Conservation (phyloP, 2,329 filamentous ascomycete genomes). For the Epicoccum sorghinum region DNA sequence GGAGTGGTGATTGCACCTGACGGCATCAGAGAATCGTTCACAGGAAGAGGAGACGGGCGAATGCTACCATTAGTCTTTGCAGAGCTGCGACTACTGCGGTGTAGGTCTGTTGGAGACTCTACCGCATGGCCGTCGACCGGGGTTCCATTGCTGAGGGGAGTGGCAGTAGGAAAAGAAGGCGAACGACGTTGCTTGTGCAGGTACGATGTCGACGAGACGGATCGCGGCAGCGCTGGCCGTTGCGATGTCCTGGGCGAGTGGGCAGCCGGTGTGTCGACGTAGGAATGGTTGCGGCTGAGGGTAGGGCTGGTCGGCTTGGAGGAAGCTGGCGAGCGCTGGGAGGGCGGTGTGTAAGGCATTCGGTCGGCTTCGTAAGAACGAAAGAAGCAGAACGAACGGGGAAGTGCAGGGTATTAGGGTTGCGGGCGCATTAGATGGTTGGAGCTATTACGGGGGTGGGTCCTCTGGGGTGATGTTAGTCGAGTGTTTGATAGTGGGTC, state of each 20-base stretch:
- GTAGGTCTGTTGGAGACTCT: slow-evolving; percentile 27
- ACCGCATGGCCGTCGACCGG: slow-evolving; percentile 25
- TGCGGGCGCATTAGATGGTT: slow-evolving; percentile 51
- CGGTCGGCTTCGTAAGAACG: slow-evolving; percentile 49
- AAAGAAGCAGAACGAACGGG: slow-evolving; percentile 41
- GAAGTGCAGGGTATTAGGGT: slow-evolving; percentile 42
- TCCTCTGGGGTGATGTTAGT: slow-evolving; percentile 22
- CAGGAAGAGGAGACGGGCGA: slow-evolving; percentile 82
- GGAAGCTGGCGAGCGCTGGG: slow-evolving; percentile 65
- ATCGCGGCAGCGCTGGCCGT: slow-evolving; percentile 60
- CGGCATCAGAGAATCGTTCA: slow-evolving; percentile 78
- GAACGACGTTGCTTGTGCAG: slow-evolving; percentile 66
- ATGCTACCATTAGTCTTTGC: slow-evolving; percentile 63
- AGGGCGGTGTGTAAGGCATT: slow-evolving; percentile 90
- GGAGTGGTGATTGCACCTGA: slow-evolving; percentile 87
- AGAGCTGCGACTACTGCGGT: slow-evolving; percentile 36
- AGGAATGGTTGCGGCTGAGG: slow-evolving; percentile 59
- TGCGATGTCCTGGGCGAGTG: slow-evolving; percentile 42
- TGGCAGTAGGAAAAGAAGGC: slow-evolving; percentile 53
- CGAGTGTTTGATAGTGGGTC: slow-evolving; percentile 11
- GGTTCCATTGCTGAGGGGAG: slow-evolving; percentile 41
- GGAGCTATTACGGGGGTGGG: slow-evolving; percentile 35
- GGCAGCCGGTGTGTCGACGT: slow-evolving; percentile 50
- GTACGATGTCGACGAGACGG: slow-evolving; percentile 65
- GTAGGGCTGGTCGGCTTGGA: slow-evolving; percentile 60